phyloP scores from a whole-genome alignment of 108 stramenopile genomes.

The Bacterosira constricta region DNA sequence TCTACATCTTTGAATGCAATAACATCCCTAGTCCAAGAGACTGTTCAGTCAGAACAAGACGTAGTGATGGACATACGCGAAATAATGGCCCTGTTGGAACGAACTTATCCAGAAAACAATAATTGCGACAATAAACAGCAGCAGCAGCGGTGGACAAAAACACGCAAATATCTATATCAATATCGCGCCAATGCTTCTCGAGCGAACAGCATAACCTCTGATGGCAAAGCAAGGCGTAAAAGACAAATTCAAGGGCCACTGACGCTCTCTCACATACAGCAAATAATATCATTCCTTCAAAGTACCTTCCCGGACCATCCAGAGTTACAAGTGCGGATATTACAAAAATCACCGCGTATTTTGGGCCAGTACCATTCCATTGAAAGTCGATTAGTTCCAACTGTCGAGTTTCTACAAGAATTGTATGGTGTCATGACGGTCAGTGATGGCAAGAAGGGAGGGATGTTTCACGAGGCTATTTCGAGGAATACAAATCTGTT shows the following conservation, averaged over 20 bases:
- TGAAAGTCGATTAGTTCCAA: constrained; percentile 60
- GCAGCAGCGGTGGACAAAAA: constrained; percentile 50
- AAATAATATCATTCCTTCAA: constrained; percentile 68
- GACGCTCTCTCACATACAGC: constrained; percentile 37
- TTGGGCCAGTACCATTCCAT: constrained; percentile 60
- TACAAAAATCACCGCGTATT: constrained; percentile 72
- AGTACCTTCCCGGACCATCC: constrained; percentile 33
- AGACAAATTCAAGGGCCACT: constrained; percentile 21
- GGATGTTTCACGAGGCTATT: constrained; percentile 67
- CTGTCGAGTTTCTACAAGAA: constrained; percentile 65
- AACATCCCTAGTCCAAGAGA: too few species aligned
- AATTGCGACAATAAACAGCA: background rate
- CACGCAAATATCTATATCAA: constrained; percentile 66
- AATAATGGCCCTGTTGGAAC: constrained; percentile 39
- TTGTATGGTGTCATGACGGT: constrained; percentile 58
- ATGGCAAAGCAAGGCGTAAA: background rate
- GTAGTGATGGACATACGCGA: constrained; percentile 32
- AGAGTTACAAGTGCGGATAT: constrained; percentile 38
- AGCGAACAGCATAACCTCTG: background rate
- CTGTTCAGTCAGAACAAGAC: too few species aligned
- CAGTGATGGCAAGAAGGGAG: constrained; percentile 24
- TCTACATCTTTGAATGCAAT: too few species aligned
- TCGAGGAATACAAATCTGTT: constrained; percentile 72
- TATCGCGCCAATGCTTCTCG: constrained; percentile 28
- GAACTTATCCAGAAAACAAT: constrained; percentile 28